Evolutionary conservation across 441 rosid species (phyloP).

Genomic region (Raphanus hybrid): DNA sequence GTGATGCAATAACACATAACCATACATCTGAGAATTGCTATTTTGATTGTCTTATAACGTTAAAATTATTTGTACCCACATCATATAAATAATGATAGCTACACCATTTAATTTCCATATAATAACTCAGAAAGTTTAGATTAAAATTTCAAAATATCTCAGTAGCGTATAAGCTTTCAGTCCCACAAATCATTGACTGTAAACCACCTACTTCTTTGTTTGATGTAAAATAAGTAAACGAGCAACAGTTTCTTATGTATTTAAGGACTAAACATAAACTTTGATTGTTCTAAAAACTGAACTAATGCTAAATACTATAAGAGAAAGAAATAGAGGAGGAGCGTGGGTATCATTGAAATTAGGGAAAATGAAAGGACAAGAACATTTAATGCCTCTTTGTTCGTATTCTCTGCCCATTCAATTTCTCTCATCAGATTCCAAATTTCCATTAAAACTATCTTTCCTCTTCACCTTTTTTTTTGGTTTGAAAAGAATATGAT

Average conservation of each 20-base stretch:
- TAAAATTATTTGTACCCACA: not conserved
- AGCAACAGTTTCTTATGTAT: slow-evolving; percentile 18
- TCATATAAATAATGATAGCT: not conserved
- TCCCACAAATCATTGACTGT: not conserved
- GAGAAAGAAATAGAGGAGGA: slow-evolving; percentile 28
- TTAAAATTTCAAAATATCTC: not conserved
- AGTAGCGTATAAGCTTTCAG: not conserved
- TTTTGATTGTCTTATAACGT: not conserved
- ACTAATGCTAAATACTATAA: slow-evolving; percentile 22
- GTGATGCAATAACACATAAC: not conserved
- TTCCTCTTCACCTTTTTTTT: not conserved
- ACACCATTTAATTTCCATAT: not conserved
- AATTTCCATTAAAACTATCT: slow-evolving; percentile 23
- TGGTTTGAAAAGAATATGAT: not conserved
- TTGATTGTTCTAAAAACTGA: not conserved
- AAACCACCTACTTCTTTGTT: slow-evolving; percentile 5
- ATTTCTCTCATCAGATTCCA: slow-evolving; percentile 38
- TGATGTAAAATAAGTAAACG: not conserved
- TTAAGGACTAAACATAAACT: slow-evolving; percentile 11
- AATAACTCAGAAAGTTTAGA: not conserved
- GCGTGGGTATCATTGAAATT: slow-evolving; percentile 62
- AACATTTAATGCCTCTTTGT: slow-evolving; percentile 46
- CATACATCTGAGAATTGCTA: not conserved
- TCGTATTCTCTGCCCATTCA: slow-evolving; percentile 41
- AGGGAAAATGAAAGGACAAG: slow-evolving; percentile 49